Evolutionary conservation across 495 filamentous ascomycete species (phyloP), one percentile per base, ranked within the genome.

Genomic region (Neurospora terricola): DNA sequence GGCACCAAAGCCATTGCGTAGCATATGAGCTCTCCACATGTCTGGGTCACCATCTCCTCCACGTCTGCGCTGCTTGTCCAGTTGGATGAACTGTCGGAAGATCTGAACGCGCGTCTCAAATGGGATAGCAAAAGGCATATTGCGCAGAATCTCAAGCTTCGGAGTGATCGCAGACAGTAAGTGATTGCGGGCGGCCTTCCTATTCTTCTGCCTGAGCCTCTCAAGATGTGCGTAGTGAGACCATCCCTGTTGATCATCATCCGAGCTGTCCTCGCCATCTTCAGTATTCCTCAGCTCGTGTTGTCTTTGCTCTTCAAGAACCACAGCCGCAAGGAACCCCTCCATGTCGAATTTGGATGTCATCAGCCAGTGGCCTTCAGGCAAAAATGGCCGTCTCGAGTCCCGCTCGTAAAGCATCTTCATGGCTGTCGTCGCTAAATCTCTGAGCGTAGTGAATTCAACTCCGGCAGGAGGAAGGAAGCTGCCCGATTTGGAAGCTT

Each of bases 71-170:
- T 89, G 80, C 78, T 96, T 94, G 82, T 98, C 96, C 3, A 93
- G 85, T 39, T 85, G 80, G 39, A 98, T 93, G 78, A 98, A 99
- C 79, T 97, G 87, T 34, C 96, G 88, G 80, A 98, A 99, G 37
- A 98, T 95, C 77, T 96, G 90, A 10, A 99, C 96, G 43, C 96
- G 87, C 3, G 93, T 96, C 9, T 90, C 85, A 73, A 99, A 99
- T 0, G 96, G 96, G 71, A 98, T 96, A 76, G 95, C 92, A 77
- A 98, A 99, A 0, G 96, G 96, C 91, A 99, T 95, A 77, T 98
- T 94, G 68, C 93, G 90, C 38, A 99, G 82, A 16, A 99, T 93
- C 81, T 98, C 94, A 10, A 97, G 85, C 73, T 93, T 88, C 2
- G 96, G 94, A 2, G 91, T 92, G 40, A 96, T 89, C 30, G 89